Conservation (phyloP, 2,329 filamentous ascomycete species). For the Rhinocladiella similis region DNA sequence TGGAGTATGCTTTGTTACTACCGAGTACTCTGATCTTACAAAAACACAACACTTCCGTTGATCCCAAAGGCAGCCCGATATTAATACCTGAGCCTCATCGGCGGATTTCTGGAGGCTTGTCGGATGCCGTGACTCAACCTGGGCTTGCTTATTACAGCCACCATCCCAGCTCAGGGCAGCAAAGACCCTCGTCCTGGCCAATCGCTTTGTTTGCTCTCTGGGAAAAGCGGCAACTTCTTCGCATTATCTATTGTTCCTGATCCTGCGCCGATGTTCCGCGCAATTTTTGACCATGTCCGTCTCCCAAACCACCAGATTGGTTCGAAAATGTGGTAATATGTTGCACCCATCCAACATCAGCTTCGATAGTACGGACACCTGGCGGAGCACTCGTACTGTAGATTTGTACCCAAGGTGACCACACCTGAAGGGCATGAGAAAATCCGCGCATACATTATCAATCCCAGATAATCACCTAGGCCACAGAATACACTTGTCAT, state of each 20-base stretch:
- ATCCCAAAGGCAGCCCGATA: not conserved
- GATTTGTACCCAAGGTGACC: too few species aligned
- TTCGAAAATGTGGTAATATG: not conserved
- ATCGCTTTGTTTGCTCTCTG: not conserved
- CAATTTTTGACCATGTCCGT: not conserved
- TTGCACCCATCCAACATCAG: not conserved
- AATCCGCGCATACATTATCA: too few species aligned
- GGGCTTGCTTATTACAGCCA: slow-evolving; percentile 20
- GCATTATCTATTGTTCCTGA: slow-evolving; percentile 1
- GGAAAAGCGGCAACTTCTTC: not conserved
- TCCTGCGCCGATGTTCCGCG: not conserved
- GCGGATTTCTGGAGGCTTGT: not conserved
- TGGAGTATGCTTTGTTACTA: not conserved
- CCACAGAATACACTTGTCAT: not conserved
- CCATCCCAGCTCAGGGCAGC: slow-evolving; percentile 15
- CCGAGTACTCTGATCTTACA: too few species aligned
- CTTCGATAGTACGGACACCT: not conserved
- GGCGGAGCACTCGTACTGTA: too few species aligned
- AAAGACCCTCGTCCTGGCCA: slow-evolving; percentile 2
- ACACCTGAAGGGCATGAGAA: too few species aligned
- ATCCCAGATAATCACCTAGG: too few species aligned
- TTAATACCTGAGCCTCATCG: not conserved
- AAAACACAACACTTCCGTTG: too few species aligned
- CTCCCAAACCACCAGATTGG: not conserved
- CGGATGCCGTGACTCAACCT: slow-evolving; percentile 14